These are phyloP conservation scores for Hanseniaspora sp. DNA, from an alignment of 1,139 yeast species.

Conservation along the genomic window DNA sequence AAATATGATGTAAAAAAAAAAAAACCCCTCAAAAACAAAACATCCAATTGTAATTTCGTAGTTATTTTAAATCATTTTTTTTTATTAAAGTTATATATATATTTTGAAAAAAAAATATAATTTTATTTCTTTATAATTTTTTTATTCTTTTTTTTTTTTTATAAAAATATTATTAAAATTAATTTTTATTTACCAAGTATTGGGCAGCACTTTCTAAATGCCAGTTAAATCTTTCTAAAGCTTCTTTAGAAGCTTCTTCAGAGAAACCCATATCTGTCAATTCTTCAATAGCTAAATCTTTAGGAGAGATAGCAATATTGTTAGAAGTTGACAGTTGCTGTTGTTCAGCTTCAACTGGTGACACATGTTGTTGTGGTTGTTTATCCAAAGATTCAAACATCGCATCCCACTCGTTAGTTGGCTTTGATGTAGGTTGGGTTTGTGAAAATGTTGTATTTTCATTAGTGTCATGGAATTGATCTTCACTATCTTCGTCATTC, in stretches of 20 bases:
- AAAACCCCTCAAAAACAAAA: background rate
- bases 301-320: constrained; percentile 33
- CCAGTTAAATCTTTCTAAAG: constrained; percentile 61
- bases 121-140: no score
- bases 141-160: background rate
- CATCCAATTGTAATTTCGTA: no score
- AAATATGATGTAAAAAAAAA: background rate
- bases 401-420: constrained; percentile 83
- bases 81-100: background rate
- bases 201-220: constrained; percentile 78
- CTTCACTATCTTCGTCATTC: constrained; percentile 30
- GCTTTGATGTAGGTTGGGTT: constrained; percentile 2
- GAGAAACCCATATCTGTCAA: constrained; percentile 85
- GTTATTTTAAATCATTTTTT: background rate
- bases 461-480: constrained; percentile 4
- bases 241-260: constrained; percentile 50
- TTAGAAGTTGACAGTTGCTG: constrained; percentile 12
- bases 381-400: constrained; percentile 83
- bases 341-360: constrained; percentile 18
- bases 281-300: constrained; percentile 51
- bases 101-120: background rate
- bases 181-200: constrained; percentile 59
- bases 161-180: background rate
- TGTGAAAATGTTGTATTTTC: constrained; percentile 10
- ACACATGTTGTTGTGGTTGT: constrained; percentile 19